Evolutionary conservation across 2,329 filamentous ascomycete genomes (phyloP), one percentile per base, ranked within the genome.

Genomic region (Fusarium begoniae): DNA sequence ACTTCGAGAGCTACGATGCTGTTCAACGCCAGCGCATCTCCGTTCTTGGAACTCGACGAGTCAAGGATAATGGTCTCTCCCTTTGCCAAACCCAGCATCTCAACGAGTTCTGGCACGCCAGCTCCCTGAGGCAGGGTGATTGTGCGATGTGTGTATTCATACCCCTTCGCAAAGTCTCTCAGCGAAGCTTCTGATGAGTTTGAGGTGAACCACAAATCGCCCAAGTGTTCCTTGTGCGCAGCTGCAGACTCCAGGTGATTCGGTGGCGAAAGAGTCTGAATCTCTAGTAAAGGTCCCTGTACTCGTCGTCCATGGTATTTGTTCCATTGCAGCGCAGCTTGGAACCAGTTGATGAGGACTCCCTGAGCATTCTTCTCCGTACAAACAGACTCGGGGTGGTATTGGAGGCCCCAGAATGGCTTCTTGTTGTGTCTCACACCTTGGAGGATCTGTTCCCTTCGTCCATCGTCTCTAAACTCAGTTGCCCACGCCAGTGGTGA

Each of bases 331-430:
- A 86, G 82, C 2, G 91, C 91, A 78, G 90, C 86, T 9, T 81
- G 79, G 87, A 95, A 96, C 94, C 95, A 98, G 77, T 93, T 94
- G 57, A 82, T 82, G 41, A 97, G 85, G 32, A 97, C 85, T 20
- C 84, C 83, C 26, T 87, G 88, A 4, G 93, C 91, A 68, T 88
- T 87, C 8, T 86, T 83, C 44, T 94, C 93, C 8, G 95, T 97
- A 80, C 94, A 97, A 20, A 94, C 89, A 0, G 94, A 97, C 81
- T 98, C 95, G 0, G 95, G 95, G 79, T 98, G 95, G 77, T 96
- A 98, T 79, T 98, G 95, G 24, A 98, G 87, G 1, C 93, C 95
- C 91, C 93, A 97, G 72, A 96, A 93, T 0, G 95, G 95, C 73
- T 90, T 91, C 2, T 73, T 79, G 24, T 80, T 83, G 80, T 97